Conservation (phyloP, 176 grass and related monocot species). For the Otatea glauca region DNA sequence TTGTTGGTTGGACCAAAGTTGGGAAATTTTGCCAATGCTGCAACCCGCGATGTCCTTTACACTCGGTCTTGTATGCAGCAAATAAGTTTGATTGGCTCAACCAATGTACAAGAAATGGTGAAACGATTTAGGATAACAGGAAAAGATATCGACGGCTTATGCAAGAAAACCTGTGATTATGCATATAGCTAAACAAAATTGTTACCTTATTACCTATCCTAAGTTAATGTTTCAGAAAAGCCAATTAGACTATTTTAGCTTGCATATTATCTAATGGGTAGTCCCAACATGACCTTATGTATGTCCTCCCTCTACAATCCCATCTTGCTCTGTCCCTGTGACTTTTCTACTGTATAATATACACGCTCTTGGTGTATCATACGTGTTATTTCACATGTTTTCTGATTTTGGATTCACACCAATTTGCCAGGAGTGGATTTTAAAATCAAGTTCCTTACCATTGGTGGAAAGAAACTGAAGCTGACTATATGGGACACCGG, state of each 20-base stretch:
- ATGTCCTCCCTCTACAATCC: neutral
- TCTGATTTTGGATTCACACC: conserved; percentile 33
- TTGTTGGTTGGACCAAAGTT: neutral
- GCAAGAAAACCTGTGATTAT: neutral
- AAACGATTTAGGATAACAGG: neutral
- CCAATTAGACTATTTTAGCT: neutral
- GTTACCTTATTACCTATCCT: conserved; percentile 1
- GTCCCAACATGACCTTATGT: conserved; percentile 2
- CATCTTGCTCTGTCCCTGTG: neutral
- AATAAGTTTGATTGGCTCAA: conserved; percentile 6
- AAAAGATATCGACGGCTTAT: neutral
- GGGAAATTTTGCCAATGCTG: neutral
- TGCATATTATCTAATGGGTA: neutral
- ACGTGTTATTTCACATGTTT: neutral
- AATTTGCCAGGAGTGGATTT: conserved; percentile 86
- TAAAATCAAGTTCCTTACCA: conserved; percentile 83
- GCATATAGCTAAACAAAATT: neutral
- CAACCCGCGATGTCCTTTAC: neutral
- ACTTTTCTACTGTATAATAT: neutral
- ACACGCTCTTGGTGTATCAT: neutral
- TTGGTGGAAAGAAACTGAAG: conserved; percentile 90
- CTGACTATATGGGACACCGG: conserved; percentile 98
- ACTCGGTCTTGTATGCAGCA: neutral
- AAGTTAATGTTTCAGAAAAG: neutral
- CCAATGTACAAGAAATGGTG: neutral